Percentiles rank a stretch among this genome's conserved stretches.
These are phyloP conservation scores for Vinca minor DNA, from an alignment of 257 asterid species.

Conservation along the genomic window DNA sequence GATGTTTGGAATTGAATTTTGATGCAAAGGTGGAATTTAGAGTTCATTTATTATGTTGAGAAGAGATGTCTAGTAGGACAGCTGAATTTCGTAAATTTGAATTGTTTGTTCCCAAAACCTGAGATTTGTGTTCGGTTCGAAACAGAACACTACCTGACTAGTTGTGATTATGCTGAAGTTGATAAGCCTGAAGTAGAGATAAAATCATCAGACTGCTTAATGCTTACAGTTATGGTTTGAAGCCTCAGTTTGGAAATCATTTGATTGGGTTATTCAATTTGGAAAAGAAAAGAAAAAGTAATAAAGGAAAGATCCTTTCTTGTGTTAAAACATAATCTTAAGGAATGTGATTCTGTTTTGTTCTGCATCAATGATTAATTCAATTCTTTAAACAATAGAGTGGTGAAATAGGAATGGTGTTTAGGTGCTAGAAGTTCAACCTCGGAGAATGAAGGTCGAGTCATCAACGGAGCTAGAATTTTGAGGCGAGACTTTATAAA, in stretches of 20 bases:
- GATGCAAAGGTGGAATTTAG: background rate
- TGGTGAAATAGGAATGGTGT: background rate
- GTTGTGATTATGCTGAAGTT: background rate
- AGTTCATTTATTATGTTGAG: background rate
- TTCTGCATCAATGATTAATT: background rate
- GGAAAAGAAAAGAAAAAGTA: background rate
- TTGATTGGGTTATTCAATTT: background rate
- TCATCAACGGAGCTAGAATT: too few relatives aligned
- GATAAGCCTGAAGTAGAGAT: background rate
- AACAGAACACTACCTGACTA: too few relatives aligned
- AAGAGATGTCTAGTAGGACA: background rate
- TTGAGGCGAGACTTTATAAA: too few relatives aligned
- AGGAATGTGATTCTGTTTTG: background rate
- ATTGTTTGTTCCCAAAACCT: too few relatives aligned
- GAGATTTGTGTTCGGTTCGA: too few relatives aligned
- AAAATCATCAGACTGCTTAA: background rate
- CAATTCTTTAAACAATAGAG: background rate
- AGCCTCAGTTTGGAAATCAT: background rate
- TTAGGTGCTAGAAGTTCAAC: background rate
- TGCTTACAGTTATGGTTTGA: background rate
- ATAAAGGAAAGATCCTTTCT: background rate
- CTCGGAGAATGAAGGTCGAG: background rate
- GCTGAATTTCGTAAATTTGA: too few relatives aligned
- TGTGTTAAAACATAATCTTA: background rate
- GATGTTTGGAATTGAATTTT: background rate